Percentiles rank a stretch among this genome's conserved stretches.
These are phyloP conservation scores for Olyra latifolia DNA, from an alignment of 176 grass and related monocot genomes.

Conservation along the genomic window DNA sequence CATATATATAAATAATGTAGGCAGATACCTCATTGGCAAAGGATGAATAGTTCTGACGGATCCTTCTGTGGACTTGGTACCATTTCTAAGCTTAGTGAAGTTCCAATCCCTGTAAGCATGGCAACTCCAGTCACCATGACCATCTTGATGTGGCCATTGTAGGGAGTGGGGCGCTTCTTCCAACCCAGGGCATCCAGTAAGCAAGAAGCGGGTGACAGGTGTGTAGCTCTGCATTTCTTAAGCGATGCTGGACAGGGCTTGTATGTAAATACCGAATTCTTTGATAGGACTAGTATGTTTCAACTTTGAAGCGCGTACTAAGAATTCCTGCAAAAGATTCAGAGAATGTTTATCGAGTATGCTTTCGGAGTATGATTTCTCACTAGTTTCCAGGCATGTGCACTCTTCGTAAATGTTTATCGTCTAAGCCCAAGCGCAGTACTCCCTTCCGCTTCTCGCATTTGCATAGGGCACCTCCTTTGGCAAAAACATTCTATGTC, in stretches of 20 bases:
- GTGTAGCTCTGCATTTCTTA: not conserved
- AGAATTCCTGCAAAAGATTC: not conserved
- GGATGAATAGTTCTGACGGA: not conserved
- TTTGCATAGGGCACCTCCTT: too few species aligned
- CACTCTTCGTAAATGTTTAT: not conserved
- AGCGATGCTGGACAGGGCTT: not conserved
- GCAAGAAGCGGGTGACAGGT: not conserved
- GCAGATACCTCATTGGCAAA: not conserved
- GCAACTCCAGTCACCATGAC: not conserved
- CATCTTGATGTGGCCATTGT: not conserved
- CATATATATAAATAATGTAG: not conserved
- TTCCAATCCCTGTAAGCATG: not conserved
- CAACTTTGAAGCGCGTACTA: not conserved
- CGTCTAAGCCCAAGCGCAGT: too few species aligned
- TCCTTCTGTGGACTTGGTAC: not conserved
- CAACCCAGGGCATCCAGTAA: not conserved
- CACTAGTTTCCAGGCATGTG: not conserved
- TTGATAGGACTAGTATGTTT: not conserved
- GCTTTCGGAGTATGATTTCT: not conserved
- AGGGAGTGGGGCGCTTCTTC: not conserved
- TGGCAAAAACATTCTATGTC: too few species aligned
- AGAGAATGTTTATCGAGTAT: not conserved
- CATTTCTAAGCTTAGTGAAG: not conserved
- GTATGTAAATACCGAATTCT: not conserved
- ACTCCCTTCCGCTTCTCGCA: too few species aligned